Conservation (phyloP, 805 yeast genomes). For the Candida ipomoeae region DNA sequence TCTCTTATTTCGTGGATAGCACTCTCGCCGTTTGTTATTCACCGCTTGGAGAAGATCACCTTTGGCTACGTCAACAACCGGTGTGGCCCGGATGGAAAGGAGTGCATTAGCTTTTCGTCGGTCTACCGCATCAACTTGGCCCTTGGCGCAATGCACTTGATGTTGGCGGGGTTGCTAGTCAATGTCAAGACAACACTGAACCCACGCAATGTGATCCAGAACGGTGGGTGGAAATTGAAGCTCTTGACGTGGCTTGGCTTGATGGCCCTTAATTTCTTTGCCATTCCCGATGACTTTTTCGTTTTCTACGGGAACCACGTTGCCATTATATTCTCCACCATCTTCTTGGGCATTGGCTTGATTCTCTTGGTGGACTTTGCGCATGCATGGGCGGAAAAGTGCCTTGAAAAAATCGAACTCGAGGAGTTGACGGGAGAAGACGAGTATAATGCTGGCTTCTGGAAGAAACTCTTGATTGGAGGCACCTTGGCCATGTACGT, state of each 20-base stretch:
- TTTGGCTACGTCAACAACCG: slow-evolving; percentile 64
- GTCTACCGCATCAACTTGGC: slow-evolving; percentile 93
- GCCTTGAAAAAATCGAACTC: slow-evolving; percentile 84
- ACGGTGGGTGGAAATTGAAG: slow-evolving; percentile 88
- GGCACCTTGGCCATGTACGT: slow-evolving; percentile 86
- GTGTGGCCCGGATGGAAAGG: slow-evolving; percentile 68
- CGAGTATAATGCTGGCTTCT: slow-evolving; percentile 50
- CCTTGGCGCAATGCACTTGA: slow-evolving; percentile 71
- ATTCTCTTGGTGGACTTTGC: slow-evolving; percentile 93
- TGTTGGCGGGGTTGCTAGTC: slow-evolving; percentile 61
- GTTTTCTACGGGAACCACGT: slow-evolving; percentile 88
- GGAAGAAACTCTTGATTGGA: slow-evolving; percentile 79
- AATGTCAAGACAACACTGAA: slow-evolving; percentile 76
- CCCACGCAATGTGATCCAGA: slow-evolving; percentile 79
- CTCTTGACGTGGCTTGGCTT: slow-evolving; percentile 55
- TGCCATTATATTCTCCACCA: slow-evolving; percentile 76
- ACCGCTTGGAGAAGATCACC: slow-evolving; percentile 66
- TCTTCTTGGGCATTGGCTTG: slow-evolving; percentile 85
- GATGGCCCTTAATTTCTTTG: slow-evolving; percentile 57
- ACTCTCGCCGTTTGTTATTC: slow-evolving; percentile 72
- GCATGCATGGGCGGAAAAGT: slow-evolving; percentile 97
- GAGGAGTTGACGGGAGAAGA: slow-evolving; percentile 53
- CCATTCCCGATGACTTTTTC: slow-evolving; percentile 81
- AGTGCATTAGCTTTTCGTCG: slow-evolving; percentile 84
- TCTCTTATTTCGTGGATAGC: slow-evolving; percentile 90